Evolutionary conservation across 768 basidiomycete species (phyloP).

Genomic region (Polyporus arcularius): DNA sequence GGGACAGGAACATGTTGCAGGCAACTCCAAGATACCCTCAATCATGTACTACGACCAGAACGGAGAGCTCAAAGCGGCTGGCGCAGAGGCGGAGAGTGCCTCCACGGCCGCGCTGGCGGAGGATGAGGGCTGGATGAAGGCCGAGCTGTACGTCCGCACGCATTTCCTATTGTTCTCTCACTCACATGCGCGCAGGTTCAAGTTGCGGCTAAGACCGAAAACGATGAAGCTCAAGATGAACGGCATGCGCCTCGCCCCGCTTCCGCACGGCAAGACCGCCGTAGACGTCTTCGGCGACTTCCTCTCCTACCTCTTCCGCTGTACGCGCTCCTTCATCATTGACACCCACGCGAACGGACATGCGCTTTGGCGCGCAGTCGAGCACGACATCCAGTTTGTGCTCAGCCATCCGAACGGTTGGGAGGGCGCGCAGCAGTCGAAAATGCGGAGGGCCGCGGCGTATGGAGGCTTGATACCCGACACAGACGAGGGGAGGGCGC

Average conservation of each 20-base stretch:
- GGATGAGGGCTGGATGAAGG: constrained; percentile 76
- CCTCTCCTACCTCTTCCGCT: constrained; percentile 70
- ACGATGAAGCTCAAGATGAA: constrained; percentile 84
- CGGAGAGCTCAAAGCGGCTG: constrained; percentile 69
- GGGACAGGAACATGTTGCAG: constrained; percentile 83
- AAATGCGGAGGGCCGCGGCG: constrained; percentile 74
- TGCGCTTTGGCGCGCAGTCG: constrained; percentile 69
- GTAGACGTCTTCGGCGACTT: constrained; percentile 82
- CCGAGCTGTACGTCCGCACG: constrained; percentile 59
- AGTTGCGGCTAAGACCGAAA: constrained; percentile 74
- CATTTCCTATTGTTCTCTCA: not conserved
- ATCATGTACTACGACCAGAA: constrained; percentile 71
- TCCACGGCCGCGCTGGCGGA: constrained; percentile 64
- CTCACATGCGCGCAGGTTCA: constrained; percentile 52
- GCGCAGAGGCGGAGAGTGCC: constrained; percentile 73
- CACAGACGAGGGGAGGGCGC: constrained; percentile 68
- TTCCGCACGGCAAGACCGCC: constrained; percentile 67
- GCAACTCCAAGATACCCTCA: constrained; percentile 83
- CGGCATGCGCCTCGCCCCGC: constrained; percentile 71
- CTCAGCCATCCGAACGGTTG: constrained; percentile 82
- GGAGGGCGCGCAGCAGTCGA: constrained; percentile 78
- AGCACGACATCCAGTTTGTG: constrained; percentile 70
- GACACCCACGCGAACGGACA: constrained; percentile 83
- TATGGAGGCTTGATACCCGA: constrained; percentile 75
- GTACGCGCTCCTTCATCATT: constrained; percentile 73